Evolutionary conservation across 768 basidiomycete species (phyloP), one percentile per base, ranked within the genome.

Genomic region (Xerocomellus amylosporus): DNA sequence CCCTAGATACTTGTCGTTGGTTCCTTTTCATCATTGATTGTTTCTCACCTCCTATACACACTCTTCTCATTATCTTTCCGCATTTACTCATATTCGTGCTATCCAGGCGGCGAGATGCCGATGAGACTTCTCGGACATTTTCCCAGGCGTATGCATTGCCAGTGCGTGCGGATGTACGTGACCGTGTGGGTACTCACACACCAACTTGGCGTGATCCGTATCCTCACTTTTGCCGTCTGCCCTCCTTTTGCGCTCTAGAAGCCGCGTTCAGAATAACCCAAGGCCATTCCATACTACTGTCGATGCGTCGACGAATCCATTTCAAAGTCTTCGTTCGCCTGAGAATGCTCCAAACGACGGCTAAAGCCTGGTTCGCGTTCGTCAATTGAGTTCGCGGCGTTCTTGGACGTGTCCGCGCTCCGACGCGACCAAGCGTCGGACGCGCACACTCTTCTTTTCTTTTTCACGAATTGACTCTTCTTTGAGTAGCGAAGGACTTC

Each of bases 81-180:
- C 40, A 60, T 63, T 52, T 60, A 19, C 47, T 51, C 46, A 26
- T 60, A 53, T 60, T 49, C 38, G 50, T 51, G 28, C 17, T 34
- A 3, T 30, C 50, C 51, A 63, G 62, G 62, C 53, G 63, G 58
- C 51, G 53, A 63, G 58, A 55, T 48, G 26, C n/a, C 22, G 34
- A 28, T 34, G 49, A 51, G 20, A 39, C n/a, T 50, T 39, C 15
- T 36, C 28, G 14, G 26, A 3, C 24, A 9, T 26, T 44, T 40
- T 61, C 54, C 59, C 52, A 60, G 38, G 42, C 24, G 15, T 46
- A 15, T 20, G 17, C 24, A n/a, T n/a, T n/a, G n/a, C n/a, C n/a
- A 14, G 33, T 34, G 31, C 31, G 39, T 17, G 40, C 17, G 40
- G 33, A 43, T 43, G 38, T 49, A 46, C 8, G 49, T 34, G 36